Conservation (phyloP, 2,329 filamentous ascomycete genomes). For the Xylariomycetidae sp. region DNA sequence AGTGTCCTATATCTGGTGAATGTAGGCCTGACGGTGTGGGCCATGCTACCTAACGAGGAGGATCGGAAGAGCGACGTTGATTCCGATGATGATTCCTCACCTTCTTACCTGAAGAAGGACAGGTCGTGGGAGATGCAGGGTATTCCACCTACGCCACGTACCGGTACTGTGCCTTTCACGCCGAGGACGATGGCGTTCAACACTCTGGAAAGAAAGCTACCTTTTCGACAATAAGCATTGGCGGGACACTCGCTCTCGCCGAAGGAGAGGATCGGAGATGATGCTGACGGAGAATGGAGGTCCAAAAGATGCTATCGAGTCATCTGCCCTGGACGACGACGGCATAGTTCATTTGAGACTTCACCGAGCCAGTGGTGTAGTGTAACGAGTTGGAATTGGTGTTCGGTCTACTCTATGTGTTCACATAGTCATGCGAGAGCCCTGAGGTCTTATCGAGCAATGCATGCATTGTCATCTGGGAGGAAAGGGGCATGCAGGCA, state of each 20-base stretch:
- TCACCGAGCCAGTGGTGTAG: too few relatives aligned
- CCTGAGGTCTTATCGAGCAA: too few relatives aligned
- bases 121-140: slow-evolving; percentile 56
- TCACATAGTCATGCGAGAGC: too few relatives aligned
- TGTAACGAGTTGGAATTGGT: too few relatives aligned
- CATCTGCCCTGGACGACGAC: too few relatives aligned
- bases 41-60: slow-evolving; percentile 51
- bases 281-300: too few relatives aligned
- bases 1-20: slow-evolving; percentile 37
- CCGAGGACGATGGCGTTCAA: slow-evolving; percentile 66
- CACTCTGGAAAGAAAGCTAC: slow-evolving; percentile 54
- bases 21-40: slow-evolving; percentile 54
- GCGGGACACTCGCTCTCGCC: too few relatives aligned
- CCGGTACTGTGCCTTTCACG: slow-evolving; percentile 47
- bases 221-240: slow-evolving; percentile 44
- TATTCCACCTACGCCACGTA: slow-evolving; percentile 35
- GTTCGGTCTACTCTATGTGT: too few relatives aligned
- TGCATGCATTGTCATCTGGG: too few relatives aligned
- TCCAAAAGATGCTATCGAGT: too few relatives aligned
- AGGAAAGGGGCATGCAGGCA: too few relatives aligned
- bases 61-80: slow-evolving; percentile 43
- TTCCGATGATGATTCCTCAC: slow-evolving; percentile 31
- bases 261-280: slow-evolving; percentile 3
- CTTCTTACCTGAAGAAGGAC: slow-evolving; percentile 35
- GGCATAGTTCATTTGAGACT: too few relatives aligned